Percentiles rank a stretch among this genome's conserved stretches.
These are phyloP conservation scores for Cystoisospora suis DNA, from an alignment of 169 alveolate genomes.

Conservation along the genomic window DNA sequence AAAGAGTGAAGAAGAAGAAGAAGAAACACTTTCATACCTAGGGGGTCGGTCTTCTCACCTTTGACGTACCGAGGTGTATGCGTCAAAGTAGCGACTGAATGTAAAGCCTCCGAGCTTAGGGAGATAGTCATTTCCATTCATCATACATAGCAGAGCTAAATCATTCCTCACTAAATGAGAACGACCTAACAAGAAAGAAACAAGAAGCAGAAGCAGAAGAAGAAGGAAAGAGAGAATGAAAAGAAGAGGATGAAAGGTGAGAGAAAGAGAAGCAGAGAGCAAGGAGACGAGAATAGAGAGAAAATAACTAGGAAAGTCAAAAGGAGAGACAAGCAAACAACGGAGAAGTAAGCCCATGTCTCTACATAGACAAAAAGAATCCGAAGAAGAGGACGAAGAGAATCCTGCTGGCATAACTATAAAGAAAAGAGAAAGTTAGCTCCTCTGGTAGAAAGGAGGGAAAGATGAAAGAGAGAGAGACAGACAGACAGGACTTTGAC, in stretches of 20 bases:
- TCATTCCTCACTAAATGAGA: constrained; percentile 65
- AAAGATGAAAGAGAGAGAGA: background rate
- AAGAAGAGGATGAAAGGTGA: background rate
- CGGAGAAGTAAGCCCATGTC: background rate
- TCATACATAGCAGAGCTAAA: constrained; percentile 65
- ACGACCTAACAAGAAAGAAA: constrained; percentile 18
- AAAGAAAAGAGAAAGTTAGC: no score
- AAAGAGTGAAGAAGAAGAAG: background rate
- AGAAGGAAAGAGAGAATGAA: background rate
- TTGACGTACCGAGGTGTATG: constrained; percentile 55
- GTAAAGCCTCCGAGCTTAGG: constrained; percentile 74
- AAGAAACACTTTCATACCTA: background rate
- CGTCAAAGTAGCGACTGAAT: constrained; percentile 67
- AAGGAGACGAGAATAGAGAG: background rate
- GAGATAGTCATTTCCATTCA: constrained; percentile 75
- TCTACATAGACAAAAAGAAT: background rate
- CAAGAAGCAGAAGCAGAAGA: background rate
- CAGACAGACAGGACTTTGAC: background rate
- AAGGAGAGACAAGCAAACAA: background rate
- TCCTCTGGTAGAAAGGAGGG: background rate
- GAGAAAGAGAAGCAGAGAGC: background rate
- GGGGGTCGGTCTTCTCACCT: background rate
- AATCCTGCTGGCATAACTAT: background rate
- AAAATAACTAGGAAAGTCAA: background rate
- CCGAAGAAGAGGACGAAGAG: background rate